Base-by-base conservation (phyloP, 192 early-diverging fungal species). In the Backusella liffmaniae region DNA sequence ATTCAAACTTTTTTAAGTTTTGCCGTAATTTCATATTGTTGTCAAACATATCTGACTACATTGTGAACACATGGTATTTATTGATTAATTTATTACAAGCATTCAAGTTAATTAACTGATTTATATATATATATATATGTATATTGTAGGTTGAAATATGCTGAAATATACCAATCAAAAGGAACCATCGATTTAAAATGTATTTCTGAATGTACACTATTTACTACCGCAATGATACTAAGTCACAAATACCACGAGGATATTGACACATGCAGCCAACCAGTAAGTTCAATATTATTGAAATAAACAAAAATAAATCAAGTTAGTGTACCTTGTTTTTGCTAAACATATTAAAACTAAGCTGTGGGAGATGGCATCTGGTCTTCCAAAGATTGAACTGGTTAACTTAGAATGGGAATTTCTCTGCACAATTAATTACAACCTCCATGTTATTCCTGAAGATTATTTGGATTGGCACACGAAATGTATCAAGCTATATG, bases 381-480 rank as follows among this genome's bases (percentile, higher is more conserved):
- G 56, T 12, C 56, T 62, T 29, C 9, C 56, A 62, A 23, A 26
- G 26, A 26, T 10, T 26, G 4, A 62, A 29, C 56, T 62, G 9
- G 56, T 62, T 62, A 62, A 29, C 29, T 62, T 62, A 62, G 56
- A 62, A 62, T 62, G 56, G 56, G 56, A 62, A 29, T 62, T 26
- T 62, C 56, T 62, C 56, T 7, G 3, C 23, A 62, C 26, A 13
- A 29, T 62, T 29, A n/a, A 62, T 29, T 62, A 62, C 3, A 23
- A 62, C 8, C 56, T 62, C 3, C 26, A 26, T 29, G 2, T 62
- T 13, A 62, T 12, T 1, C 4, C 26, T 12, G 56, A 62, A 13
- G 56, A 62, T 9, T 62, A 62, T 62, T 29, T 26, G 18, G 29
- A 62, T 26, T 49, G 46, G 46, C 18, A n/a, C 46, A n/a, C 5